phyloP scores from a whole-genome alignment of 345 rosid genomes.

The Excoecaria agallocha region DNA sequence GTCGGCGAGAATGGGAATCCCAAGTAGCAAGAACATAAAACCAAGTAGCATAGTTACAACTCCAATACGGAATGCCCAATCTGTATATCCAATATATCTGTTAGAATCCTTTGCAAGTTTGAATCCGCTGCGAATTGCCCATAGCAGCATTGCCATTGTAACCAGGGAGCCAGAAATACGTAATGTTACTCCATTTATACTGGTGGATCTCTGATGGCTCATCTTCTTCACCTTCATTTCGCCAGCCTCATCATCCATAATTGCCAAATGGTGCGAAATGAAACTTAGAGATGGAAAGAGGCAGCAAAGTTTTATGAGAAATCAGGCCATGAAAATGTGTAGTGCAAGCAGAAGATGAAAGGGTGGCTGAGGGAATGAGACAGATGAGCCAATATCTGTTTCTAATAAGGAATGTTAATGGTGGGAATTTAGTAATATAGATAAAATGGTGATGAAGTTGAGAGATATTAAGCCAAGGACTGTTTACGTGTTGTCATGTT shows the following conservation, averaged over 20 bases:
- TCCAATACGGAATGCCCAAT: conserved; percentile 33
- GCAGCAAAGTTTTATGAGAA: background rate
- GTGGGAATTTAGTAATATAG: too few species aligned
- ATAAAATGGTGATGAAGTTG: background rate
- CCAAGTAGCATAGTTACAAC: conserved; percentile 26
- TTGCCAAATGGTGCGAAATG: background rate
- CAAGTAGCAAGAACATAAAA: conserved; percentile 26
- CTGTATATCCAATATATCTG: conserved; percentile 11
- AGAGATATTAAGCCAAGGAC: background rate
- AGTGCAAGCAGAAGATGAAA: too few species aligned
- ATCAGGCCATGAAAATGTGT: too few species aligned
- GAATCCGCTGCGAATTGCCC: conserved; percentile 28
- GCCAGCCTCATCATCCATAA: conserved; percentile 20
- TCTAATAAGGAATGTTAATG: background rate
- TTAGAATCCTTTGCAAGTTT: conserved; percentile 28
- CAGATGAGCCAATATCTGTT: too few species aligned
- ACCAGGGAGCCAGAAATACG: conserved; percentile 13
- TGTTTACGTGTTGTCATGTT: background rate
- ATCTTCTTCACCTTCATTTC: conserved; percentile 16
- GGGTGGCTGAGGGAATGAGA: too few species aligned
- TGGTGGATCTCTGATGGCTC: background rate
- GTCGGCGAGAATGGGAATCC: conserved; percentile 33
- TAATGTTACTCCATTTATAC: conserved; percentile 9
- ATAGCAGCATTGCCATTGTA: conserved; percentile 26
- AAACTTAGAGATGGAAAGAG: background rate